These are phyloP conservation scores for Barnettozyma californica DNA, from an alignment of 805 yeast species.

Conservation along the genomic window DNA sequence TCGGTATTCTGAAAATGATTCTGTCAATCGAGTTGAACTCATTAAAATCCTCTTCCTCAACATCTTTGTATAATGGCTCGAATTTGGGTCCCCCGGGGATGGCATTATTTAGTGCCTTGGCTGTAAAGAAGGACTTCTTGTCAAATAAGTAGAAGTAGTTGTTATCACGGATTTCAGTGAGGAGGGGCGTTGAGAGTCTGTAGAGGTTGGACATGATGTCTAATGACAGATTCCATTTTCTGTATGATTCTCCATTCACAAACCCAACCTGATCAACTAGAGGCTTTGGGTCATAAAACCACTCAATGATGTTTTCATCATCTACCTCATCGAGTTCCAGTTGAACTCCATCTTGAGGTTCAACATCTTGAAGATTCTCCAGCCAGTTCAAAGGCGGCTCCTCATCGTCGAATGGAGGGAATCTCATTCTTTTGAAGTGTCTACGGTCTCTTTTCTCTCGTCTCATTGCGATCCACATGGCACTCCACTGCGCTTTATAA, in stretches of 20 bases:
- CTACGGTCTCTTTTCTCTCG: conserved; percentile 86
- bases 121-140: conserved; percentile 75
- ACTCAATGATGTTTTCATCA: conserved; percentile 56
- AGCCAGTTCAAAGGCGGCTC: conserved; percentile 85
- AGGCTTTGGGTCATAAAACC: conserved; percentile 81
- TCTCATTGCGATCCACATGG: conserved; percentile 90
- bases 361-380: conserved; percentile 71
- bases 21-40: conserved; percentile 90
- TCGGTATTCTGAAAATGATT: conserved; percentile 70
- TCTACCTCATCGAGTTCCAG: conserved; percentile 60
- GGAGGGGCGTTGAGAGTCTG: conserved; percentile 64
- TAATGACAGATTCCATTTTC: conserved; percentile 60
- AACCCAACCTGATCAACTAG: conserved; percentile 47
- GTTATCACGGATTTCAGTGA: conserved; percentile 44
- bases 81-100: conserved; percentile 96
- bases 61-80: conserved; percentile 74
- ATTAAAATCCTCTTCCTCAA: conserved; percentile 68
- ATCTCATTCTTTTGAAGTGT: conserved; percentile 85
- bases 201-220: conserved; percentile 61
- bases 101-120: conserved; percentile 82
- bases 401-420: conserved; percentile 97
- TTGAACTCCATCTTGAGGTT: conserved; percentile 66
- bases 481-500: conserved; percentile 92
- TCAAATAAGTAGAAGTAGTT: conserved; percentile 72
- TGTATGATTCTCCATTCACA: conserved; percentile 76